Evolutionary conservation across 2,329 filamentous ascomycete species (phyloP), one percentile per base, ranked within the genome.

Genomic region (Bretziella fagacearum): DNA sequence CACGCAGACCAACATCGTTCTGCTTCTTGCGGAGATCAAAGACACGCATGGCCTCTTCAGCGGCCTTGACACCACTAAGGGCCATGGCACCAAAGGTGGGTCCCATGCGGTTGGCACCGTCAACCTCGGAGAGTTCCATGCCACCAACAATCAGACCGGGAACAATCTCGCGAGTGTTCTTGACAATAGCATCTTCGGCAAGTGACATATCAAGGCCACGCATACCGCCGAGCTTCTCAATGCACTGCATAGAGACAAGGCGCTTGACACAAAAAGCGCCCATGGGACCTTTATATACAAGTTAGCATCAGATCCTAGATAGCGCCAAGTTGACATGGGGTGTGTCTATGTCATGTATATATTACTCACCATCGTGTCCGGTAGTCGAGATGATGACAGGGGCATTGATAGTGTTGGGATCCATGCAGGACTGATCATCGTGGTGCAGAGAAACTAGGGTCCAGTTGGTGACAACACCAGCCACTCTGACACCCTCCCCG

Each of bases 401-500:
- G 0, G 85, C 84, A 60, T 93, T 94, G 73, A 94, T 93, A 57
- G 86, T 94, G 74, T 91, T 93, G 55, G 86, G 86, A 62, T 94
- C 87, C 86, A 94, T 93, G 79, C 86, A 94, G 52, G 77, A 83
- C 67, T 93, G 85, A 61, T 89, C 82, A 59, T 86, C 81, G 63
- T 87, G 82, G 63, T 87, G 81, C 70, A 89, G 82, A 36, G 79
- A 76, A 42, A 94, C 86, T 22, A 94, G 73, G 1, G 86, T 94
- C 86, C 86, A 95, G 73, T 95, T 95, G 57, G 84, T 93, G 47
- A 95, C 87, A 1, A 94, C 86, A 56, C 86, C 86, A 6, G 84
- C 82, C 54, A 94, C 79, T 53, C 82, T 77, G 36, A 93, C 64
- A 7, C 58, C 61, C 11, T 67, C 65, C 2, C 65, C 64, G 2